Evolutionary conservation across 768 basidiomycete genomes (phyloP).

Genomic region (Lactarius sp.): DNA sequence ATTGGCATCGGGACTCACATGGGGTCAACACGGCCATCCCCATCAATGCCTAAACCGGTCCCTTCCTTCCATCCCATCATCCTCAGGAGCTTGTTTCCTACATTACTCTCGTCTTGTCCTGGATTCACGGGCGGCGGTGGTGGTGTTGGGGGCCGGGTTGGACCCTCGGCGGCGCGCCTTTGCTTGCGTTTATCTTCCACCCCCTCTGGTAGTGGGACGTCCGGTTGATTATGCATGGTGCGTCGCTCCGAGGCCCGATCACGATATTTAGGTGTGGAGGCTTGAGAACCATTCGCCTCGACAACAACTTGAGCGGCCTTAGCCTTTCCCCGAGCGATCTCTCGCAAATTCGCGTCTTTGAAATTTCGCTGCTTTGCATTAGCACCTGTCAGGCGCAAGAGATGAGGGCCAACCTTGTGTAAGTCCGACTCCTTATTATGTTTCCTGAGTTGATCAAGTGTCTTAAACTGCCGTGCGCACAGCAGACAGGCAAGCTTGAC

Average conservation of each 20-base stretch:
- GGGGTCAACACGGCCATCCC: constrained; percentile 84
- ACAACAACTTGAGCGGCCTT: constrained; percentile 39
- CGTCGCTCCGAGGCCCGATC: constrained; percentile 93
- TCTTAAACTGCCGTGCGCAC: constrained; percentile 91
- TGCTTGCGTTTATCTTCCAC: constrained; percentile 41
- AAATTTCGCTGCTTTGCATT: constrained; percentile 68
- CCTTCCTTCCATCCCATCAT: constrained; percentile 99
- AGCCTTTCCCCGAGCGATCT: constrained; percentile 67
- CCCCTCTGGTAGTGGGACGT: constrained; percentile 63
- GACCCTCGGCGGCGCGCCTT: constrained; percentile 52
- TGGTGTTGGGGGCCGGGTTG: constrained; percentile 54
- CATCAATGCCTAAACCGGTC: constrained; percentile 73
- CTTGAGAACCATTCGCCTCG: constrained; percentile 29
- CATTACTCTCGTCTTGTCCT: constrained; percentile 76
- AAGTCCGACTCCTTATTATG: constrained; percentile 93
- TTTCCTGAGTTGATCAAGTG: constrained; percentile 74
- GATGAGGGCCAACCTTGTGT: constrained; percentile 67
- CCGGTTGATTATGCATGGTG: constrained; percentile 87
- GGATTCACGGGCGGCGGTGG: constrained; percentile 63
- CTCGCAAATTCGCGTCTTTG: constrained; percentile 65
- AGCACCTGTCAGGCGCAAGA: neutral
- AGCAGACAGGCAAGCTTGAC: constrained; percentile 75
- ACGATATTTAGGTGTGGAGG: constrained; percentile 75
- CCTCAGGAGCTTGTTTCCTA: constrained; percentile 88
- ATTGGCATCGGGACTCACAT: constrained; percentile 48